Percentiles rank a stretch among this genome's conserved stretches.
phyloP scores from a whole-genome alignment of 2,329 filamentous ascomycete species.

The Phoma sp. region DNA sequence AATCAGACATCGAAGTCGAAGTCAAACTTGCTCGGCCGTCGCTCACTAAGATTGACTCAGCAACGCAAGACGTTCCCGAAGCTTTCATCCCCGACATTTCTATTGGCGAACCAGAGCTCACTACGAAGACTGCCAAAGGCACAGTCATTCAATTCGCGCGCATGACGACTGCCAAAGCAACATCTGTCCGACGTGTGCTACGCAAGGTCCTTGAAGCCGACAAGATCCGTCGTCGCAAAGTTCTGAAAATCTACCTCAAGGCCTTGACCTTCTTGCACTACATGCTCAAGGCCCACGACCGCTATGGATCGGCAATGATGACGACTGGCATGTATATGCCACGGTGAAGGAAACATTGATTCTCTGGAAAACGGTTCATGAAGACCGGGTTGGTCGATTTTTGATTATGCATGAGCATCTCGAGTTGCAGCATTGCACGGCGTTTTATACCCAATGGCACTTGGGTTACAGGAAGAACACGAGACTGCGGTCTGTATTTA shows the following conservation, averaged over 20 bases:
- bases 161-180: conserved; percentile 22
- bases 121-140: conserved; percentile 23
- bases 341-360: conserved; percentile 19
- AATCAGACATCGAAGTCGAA: conserved; percentile 8
- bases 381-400: conserved; percentile 3
- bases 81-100: conserved; percentile 31
- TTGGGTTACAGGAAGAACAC: conserved; percentile 12
- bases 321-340: conserved; percentile 36
- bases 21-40: conserved; percentile 14
- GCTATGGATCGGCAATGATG: conserved; percentile 34
- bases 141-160: conserved; percentile 31
- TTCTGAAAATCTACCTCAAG: conserved; percentile 31
- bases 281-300: conserved; percentile 31
- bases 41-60: conserved; percentile 23
- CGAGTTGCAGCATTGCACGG: conserved; percentile 17
- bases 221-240: conserved; percentile 25
- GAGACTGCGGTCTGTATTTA: conserved; percentile 6
- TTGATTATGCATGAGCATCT: conserved; percentile 15
- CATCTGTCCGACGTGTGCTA: conserved; percentile 27
- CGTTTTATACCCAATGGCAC: conserved; percentile 19
- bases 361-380: conserved; percentile 1
- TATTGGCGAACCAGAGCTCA: conserved; percentile 25
- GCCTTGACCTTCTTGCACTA: conserved; percentile 33
- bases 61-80: conserved; percentile 18
- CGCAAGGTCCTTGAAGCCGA: conserved; percentile 34